These are phyloP conservation scores for Wickerhamomyces chambardii DNA, from an alignment of 805 yeast genomes.

Conservation along the genomic window DNA sequence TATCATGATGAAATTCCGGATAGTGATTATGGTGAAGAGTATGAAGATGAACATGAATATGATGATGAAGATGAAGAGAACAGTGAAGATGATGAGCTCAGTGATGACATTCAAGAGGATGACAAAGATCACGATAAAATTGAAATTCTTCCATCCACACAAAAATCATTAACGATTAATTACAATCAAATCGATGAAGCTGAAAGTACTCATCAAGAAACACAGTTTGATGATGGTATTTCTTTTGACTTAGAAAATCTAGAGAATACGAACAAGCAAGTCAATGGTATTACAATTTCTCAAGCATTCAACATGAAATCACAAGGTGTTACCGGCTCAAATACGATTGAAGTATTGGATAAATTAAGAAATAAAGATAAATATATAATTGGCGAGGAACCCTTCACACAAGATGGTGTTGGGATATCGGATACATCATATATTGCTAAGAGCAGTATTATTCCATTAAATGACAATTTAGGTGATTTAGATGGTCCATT, in stretches of 20 bases:
- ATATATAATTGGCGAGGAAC: constrained; percentile 4
- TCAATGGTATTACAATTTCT: constrained; percentile 10
- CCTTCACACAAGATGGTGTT: not conserved
- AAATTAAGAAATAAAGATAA: constrained; percentile 6
- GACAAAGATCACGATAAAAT: constrained; percentile 2
- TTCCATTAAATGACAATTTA: not conserved
- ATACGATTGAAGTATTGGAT: constrained; percentile 5
- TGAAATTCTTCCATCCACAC: not conserved
- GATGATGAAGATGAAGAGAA: constrained; percentile 8
- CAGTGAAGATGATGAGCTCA: constrained; percentile 15
- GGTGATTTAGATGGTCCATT: not conserved
- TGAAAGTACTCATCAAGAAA: not conserved
- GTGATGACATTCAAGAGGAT: constrained; percentile 14
- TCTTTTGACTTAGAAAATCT: not conserved
- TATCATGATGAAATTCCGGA: constrained; percentile 12
- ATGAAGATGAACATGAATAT: constrained; percentile 6
- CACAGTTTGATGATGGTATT: not conserved
- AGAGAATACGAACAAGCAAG: not conserved
- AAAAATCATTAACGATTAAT: not conserved
- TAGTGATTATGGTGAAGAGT: constrained; percentile 12
- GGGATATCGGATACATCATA: not conserved
- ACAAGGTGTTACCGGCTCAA: not conserved
- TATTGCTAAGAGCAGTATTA: too few species aligned
- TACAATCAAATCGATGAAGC: too few species aligned
- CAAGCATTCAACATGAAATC: constrained; percentile 10